Evolutionary conservation across 2,329 filamentous ascomycete genomes (phyloP).

Genomic region (Penicillium sp.): DNA sequence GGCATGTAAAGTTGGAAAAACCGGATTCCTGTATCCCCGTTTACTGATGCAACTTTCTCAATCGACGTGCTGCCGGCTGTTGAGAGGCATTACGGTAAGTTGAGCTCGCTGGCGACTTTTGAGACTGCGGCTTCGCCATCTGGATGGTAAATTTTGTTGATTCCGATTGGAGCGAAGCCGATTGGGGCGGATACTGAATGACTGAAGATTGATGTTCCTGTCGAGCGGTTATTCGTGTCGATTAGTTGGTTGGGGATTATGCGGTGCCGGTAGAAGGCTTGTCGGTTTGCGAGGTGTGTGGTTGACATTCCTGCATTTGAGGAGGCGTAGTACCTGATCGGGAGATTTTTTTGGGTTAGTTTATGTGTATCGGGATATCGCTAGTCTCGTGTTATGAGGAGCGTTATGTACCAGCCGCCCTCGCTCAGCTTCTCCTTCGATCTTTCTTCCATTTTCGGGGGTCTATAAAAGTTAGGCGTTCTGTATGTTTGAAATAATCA

Average conservation of each 20-base stretch:
- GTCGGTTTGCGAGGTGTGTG: constrained; percentile 61
- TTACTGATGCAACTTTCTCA: constrained; percentile 57
- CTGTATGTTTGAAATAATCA: neutral
- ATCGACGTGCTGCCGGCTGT: constrained; percentile 58
- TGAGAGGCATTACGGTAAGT: constrained; percentile 58
- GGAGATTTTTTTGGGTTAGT: neutral
- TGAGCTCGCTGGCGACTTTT: constrained; percentile 58
- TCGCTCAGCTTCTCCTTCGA: constrained; percentile 57
- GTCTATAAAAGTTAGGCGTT: constrained; percentile 24
- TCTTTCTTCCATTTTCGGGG: constrained; percentile 56
- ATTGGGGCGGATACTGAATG: constrained; percentile 60
- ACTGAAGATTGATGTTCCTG: constrained; percentile 58
- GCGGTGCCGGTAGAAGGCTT: constrained; percentile 63
- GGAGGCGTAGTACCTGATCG: constrained; percentile 33
- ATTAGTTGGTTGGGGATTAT: constrained; percentile 62
- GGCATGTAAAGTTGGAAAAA: constrained; percentile 66
- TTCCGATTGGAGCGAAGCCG: constrained; percentile 64
- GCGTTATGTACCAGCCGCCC: constrained; percentile 50
- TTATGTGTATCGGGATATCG: neutral
- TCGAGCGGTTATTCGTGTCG: constrained; percentile 60
- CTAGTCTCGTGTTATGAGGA: neutral
- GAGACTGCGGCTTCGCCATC: constrained; percentile 59
- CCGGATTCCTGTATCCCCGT: constrained; percentile 49
- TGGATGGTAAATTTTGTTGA: constrained; percentile 64
- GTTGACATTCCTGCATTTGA: constrained; percentile 48